Evolutionary conservation across 768 basidiomycete species (phyloP).

Genomic region (Hericium rajendrae): DNA sequence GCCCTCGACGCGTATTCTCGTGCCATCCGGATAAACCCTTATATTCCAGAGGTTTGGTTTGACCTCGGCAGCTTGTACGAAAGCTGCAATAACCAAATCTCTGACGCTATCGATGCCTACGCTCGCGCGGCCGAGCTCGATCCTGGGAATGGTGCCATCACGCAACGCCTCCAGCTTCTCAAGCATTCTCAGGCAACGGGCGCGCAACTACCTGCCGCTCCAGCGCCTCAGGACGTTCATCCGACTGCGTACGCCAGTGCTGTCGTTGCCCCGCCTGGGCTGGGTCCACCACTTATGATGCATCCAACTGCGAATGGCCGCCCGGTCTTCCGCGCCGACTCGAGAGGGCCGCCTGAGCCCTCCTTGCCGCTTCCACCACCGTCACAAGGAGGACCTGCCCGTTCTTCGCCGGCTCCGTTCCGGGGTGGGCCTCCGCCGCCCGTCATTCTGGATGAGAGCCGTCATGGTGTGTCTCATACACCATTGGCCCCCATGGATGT

Average conservation of each 20-base stretch:
- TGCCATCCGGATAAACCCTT: slow-evolving; percentile 97
- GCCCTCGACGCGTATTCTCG: slow-evolving; percentile 98
- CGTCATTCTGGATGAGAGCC: slow-evolving; percentile 64
- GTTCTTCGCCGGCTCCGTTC: slow-evolving; percentile 66
- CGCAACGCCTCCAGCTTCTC: slow-evolving; percentile 68
- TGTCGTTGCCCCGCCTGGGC: slow-evolving; percentile 53
- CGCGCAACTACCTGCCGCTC: slow-evolving; percentile 72
- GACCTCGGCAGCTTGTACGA: slow-evolving; percentile 96
- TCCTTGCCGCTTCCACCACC: slow-evolving; percentile 49
- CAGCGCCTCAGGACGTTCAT: slow-evolving; percentile 91
- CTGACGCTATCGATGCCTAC: slow-evolving; percentile 97
- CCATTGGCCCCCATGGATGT: slow-evolving; percentile 72
- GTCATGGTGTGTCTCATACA: slow-evolving; percentile 57
- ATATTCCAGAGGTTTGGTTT: slow-evolving; percentile 93
- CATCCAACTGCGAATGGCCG: slow-evolving; percentile 34
- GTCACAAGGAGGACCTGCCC: slow-evolving; percentile 29
- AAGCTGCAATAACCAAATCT: slow-evolving; percentile 97
- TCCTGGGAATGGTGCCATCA: slow-evolving; percentile 73
- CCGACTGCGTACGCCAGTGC: slow-evolving; percentile 87
- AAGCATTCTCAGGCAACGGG: slow-evolving; percentile 73
- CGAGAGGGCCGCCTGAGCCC: slow-evolving; percentile 42
- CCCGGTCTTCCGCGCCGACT: slow-evolving; percentile 55
- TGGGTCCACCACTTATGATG: slow-evolving; percentile 57
- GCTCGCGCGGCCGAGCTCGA: slow-evolving; percentile 92
- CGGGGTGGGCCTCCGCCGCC: slow-evolving; percentile 79